phyloP scores from a whole-genome alignment of 2,329 filamentous ascomycete species.

The Pseudogymnoascus sp. region DNA sequence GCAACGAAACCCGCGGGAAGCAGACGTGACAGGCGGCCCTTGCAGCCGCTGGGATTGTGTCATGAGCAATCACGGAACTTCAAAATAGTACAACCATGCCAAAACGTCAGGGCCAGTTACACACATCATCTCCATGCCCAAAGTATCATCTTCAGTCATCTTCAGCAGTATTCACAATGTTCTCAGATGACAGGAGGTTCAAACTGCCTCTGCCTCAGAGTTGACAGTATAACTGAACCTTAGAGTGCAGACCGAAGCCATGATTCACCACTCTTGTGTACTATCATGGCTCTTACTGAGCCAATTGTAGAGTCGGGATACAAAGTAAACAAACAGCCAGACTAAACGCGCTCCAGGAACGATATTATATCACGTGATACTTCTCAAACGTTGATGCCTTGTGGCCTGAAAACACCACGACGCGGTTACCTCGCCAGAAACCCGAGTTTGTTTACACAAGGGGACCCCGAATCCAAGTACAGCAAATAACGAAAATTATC shows the following conservation, averaged over 20 bases:
- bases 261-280: not conserved
- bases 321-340: not conserved
- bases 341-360: too few relatives aligned
- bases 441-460: conserved; percentile 7
- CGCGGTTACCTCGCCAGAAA: conserved; percentile 4
- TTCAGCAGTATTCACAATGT: not conserved
- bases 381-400: not conserved
- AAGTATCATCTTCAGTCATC: not conserved
- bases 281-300: not conserved
- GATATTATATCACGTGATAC: not conserved
- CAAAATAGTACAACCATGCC: conserved; percentile 4
- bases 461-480: conserved; percentile 1
- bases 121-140: not conserved
- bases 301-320: not conserved
- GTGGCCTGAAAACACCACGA: conserved; percentile 3
- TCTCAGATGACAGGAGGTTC: not conserved
- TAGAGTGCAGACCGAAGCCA: not conserved
- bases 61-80: conserved; percentile 5
- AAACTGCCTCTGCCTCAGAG: not conserved
- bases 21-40: not conserved
- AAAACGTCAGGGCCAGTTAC: not conserved
- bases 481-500: not conserved
- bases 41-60: not conserved
- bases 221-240: not conserved
- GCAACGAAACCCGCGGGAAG: not conserved